Base-by-base conservation (phyloP, 1,284 basidiomycete species). In the Boletus semigastroideus region DNA sequence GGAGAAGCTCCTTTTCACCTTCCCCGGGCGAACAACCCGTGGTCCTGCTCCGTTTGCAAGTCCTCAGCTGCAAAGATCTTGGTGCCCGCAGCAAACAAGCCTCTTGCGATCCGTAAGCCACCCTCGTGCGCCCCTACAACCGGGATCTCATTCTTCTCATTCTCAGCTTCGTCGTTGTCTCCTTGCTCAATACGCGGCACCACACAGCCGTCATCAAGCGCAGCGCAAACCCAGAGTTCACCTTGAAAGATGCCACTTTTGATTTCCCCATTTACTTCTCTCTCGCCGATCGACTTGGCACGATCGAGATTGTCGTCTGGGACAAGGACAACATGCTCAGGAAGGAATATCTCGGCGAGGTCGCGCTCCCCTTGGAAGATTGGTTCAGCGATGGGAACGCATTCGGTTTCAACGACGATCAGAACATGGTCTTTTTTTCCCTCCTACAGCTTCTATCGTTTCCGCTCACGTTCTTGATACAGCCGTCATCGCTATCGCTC, bases 261-360 rank as follows among this genome's bases (percentile, higher is more conserved):
- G 89, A 94, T 53, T 90, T 93, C 61, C 89, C 91, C 0, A 77
- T 97, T 22, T 91, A 87, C 61, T 76, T 87, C 25, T 87, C 84
- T 9, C 77, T 87, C 30, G 86, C 85, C 0, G 89, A 87, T 49
- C 78, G 79, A 39, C 79, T 93, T 12, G 87, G 88, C 39, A 84
- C 82, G 7, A 64, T 98, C 45, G 94, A 98, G 67, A 77, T 94
- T 42, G 87, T 98, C 30, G 78, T 94, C 0, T 98, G 95, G 95
- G 94, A 96, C 72, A 94, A 91, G 74, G 95, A 96, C 65, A 74
- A 87, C 60, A 70, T 93, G 59, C 51, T 68, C 59, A 83, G 79
- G 65, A 94, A 96, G 74, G 94, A 97, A 53, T 98, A 98, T 71
- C 81, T 98, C 44, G 96, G 96, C 28, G 96, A 98, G 70, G 80